These are phyloP conservation scores for Pleurostoma richardsiae DNA, from an alignment of 2,329 filamentous ascomycete genomes.

Conservation along the genomic window DNA sequence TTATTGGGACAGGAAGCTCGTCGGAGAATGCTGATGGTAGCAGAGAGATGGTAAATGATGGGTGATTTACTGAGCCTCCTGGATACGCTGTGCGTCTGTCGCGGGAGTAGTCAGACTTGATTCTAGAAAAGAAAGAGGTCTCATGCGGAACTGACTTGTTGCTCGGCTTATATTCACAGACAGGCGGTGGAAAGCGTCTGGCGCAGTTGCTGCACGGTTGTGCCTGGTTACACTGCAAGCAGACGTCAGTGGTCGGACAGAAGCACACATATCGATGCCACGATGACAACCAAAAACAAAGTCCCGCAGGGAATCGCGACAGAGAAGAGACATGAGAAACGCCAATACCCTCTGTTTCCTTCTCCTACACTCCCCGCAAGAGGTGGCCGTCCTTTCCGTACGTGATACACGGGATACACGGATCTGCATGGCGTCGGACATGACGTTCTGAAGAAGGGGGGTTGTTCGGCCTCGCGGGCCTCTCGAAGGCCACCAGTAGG, in stretches of 20 bases:
- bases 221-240: constrained; percentile 43
- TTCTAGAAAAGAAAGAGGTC: not conserved
- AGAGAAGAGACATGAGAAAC: too few relatives aligned
- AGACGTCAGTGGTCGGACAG: constrained; percentile 1
- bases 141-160: constrained; percentile 14
- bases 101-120: not conserved
- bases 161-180: constrained; percentile 38
- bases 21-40: constrained; percentile 8
- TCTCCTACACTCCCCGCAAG: constrained; percentile 45
- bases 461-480: not conserved
- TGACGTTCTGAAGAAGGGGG: not conserved
- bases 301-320: too few relatives aligned
- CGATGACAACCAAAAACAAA: too few relatives aligned
- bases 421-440: constrained; percentile 28
- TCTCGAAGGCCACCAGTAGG: too few relatives aligned
- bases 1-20: constrained; percentile 3
- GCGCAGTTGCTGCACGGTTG: constrained; percentile 50
- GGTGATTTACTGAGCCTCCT: constrained; percentile 6
- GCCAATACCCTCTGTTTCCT: constrained; percentile 44
- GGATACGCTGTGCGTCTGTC: not conserved
- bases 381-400: constrained; percentile 31
- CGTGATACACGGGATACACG: constrained; percentile 17
- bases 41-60: constrained; percentile 15
- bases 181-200: constrained; percentile 44
- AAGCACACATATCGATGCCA: too few relatives aligned